Conservation (phyloP, 345 rosid species). For the Cardamine resedifolia region DNA sequence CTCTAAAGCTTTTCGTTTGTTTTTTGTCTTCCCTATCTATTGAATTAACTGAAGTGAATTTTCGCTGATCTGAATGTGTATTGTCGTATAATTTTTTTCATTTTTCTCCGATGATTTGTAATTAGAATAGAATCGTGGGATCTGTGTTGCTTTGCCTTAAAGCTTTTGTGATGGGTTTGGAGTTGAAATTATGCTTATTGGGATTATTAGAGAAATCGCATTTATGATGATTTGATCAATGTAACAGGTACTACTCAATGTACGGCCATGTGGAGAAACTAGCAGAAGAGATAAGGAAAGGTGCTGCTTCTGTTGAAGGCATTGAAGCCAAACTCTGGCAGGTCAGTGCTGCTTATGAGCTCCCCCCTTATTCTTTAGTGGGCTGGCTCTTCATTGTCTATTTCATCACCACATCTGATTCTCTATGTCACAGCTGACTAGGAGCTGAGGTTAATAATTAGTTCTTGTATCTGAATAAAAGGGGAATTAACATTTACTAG, state of each 20-base stretch:
- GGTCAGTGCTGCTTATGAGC: slow-evolving; percentile 38
- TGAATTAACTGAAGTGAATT: too few species aligned
- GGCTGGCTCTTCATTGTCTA: background rate
- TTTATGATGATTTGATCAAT: background rate
- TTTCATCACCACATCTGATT: background rate
- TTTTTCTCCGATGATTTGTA: too few species aligned
- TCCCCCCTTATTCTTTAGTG: background rate
- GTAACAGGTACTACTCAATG: slow-evolving; percentile 84
- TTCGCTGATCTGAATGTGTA: too few species aligned
- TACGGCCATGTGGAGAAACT: slow-evolving; percentile 89
- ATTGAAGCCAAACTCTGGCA: slow-evolving; percentile 90
- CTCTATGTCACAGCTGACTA: background rate
- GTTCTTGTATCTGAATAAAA: background rate
- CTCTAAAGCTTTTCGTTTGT: background rate
- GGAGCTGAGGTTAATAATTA: background rate
- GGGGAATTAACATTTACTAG: background rate
- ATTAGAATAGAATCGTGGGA: background rate
- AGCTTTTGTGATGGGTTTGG: background rate
- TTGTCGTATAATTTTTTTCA: too few species aligned
- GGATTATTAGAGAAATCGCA: background rate
- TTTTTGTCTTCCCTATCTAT: too few species aligned
- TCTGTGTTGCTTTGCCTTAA: background rate
- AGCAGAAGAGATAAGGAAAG: slow-evolving; percentile 86
- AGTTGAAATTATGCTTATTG: background rate
- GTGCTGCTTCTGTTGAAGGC: slow-evolving; percentile 85